phyloP scores from a whole-genome alignment of 768 basidiomycete species.

The Lactarius hatsudake region DNA sequence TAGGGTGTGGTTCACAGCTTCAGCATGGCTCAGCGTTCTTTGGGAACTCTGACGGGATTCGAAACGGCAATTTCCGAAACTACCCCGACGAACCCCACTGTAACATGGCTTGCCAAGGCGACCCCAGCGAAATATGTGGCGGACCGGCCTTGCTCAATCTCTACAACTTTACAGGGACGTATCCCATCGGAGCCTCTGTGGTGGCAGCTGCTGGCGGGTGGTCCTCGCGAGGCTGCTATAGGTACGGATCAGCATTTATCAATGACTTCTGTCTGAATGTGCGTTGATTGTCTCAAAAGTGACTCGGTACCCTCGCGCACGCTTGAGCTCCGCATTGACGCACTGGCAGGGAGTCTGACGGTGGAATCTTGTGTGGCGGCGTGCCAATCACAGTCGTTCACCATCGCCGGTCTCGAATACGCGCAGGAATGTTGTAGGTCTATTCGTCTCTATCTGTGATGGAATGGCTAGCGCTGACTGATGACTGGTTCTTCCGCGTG shows the following conservation, averaged over 20 bases:
- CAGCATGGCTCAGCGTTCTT: background rate
- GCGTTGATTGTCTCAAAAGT: background rate
- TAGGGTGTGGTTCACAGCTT: background rate
- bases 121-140: constrained; percentile 4
- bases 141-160: constrained; percentile 6
- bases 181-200: background rate
- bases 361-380: constrained; percentile 4
- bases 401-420: constrained; percentile 5
- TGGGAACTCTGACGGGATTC: background rate
- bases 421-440: constrained; percentile 10
- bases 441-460: background rate
- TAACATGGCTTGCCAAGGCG: constrained; percentile 18
- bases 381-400: constrained; percentile 3
- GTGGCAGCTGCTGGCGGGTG: constrained; percentile 5
- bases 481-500: background rate
- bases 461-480: background rate
- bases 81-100: background rate
- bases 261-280: background rate
- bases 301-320: constrained; percentile 1
- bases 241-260: background rate
- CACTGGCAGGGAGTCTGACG: background rate
- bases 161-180: constrained; percentile 11
- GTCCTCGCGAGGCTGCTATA: constrained; percentile 1
- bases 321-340: constrained; percentile 2
- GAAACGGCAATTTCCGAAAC: background rate